A percentile compares a stretch with the other conserved stretches of the same genome.
Evolutionary conservation across 306 rosid species (phyloP).

Genomic region (Alnus rubra): DNA sequence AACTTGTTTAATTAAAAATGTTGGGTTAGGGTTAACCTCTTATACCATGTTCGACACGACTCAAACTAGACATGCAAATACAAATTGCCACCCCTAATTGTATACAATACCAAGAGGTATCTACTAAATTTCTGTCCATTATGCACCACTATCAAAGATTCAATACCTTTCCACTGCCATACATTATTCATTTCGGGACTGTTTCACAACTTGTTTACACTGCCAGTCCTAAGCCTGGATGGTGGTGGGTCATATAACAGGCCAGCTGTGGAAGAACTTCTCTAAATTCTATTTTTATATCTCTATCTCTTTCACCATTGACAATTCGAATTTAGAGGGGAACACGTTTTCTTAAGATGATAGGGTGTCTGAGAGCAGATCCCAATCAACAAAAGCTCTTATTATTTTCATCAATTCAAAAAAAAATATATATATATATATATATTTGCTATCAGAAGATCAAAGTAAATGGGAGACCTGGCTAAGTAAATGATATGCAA

Average conservation of each 20-base stretch:
- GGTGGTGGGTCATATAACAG: not conserved
- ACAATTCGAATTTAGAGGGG: not conserved
- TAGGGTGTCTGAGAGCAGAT: not conserved
- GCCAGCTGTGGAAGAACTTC: not conserved
- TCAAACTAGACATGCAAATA: no score
- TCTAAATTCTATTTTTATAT: slow-evolving; percentile 6
- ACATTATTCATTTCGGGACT: not conserved
- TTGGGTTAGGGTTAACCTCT: no score
- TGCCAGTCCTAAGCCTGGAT: not conserved
- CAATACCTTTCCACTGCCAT: not conserved
- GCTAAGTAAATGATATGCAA: not conserved
- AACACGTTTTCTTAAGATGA: not conserved
- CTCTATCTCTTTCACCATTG: not conserved
- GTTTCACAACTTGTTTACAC: not conserved
- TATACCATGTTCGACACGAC: no score
- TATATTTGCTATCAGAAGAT: not conserved
- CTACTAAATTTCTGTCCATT: not conserved
- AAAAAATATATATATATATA: not conserved
- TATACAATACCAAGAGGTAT: not conserved
- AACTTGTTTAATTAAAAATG: no score
- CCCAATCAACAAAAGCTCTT: not conserved
- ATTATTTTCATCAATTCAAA: not conserved
- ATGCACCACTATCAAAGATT: not conserved
- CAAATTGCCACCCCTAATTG: no score
- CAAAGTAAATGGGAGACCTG: not conserved